Conservation (phyloP, 176 grass and related monocot species). For the Zizania latifolia region DNA sequence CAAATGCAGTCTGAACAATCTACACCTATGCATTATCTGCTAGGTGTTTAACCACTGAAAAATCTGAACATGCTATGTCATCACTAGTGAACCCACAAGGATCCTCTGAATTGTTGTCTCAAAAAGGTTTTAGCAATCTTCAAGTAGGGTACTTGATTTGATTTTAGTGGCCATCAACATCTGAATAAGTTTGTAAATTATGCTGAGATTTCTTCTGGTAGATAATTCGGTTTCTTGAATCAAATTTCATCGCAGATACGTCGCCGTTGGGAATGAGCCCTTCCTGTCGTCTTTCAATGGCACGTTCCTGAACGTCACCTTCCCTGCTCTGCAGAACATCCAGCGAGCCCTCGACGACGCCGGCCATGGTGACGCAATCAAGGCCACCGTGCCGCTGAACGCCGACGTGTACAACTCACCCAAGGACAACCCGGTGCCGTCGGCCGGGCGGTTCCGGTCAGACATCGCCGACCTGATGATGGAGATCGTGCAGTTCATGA, state of each 20-base stretch:
- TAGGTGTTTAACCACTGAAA: background rate
- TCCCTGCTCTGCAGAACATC: slow-evolving; percentile 77
- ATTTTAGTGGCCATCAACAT: slow-evolving; percentile 1
- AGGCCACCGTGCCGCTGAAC: slow-evolving; percentile 77
- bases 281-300: slow-evolving; percentile 65
- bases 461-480: slow-evolving; percentile 62
- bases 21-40: background rate
- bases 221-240: background rate
- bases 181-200: background rate
- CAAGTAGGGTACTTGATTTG: slow-evolving; percentile 7
- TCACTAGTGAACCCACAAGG: background rate
- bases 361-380: slow-evolving; percentile 48
- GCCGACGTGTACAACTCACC: slow-evolving; percentile 74
- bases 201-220: background rate
- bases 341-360: slow-evolving; percentile 66
- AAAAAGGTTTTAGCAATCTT: background rate
- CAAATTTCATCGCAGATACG: slow-evolving; percentile 40
- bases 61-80: slow-evolving; percentile 8
- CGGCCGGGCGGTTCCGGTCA: slow-evolving; percentile 48
- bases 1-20: background rate
- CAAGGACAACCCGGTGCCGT: background rate
- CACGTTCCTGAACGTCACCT: slow-evolving; percentile 68
- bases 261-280: slow-evolving; percentile 90
- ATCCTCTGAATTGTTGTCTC: background rate
- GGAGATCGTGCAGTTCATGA: slow-evolving; percentile 63